Conservation (phyloP, 2,329 filamentous ascomycete genomes). For the Grosmannia serpens region DNA sequence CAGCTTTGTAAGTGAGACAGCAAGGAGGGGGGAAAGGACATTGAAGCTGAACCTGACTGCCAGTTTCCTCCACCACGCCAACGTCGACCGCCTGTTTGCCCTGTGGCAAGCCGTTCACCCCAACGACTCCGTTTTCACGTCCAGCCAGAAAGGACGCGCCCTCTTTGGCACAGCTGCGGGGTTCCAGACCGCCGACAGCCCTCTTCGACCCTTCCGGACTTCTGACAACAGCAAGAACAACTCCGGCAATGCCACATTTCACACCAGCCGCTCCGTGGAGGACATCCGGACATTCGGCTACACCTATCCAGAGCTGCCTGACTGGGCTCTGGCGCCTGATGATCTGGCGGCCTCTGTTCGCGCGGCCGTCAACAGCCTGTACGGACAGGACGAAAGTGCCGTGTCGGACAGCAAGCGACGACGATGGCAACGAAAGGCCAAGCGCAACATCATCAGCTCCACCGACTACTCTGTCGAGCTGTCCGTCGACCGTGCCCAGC, state of each 20-base stretch:
- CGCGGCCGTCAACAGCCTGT: conserved; percentile 46
- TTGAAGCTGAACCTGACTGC: not conserved
- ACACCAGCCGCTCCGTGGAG: conserved; percentile 27
- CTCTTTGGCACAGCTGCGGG: conserved; percentile 29
- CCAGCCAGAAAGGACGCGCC: conserved; percentile 15
- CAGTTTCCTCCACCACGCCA: conserved; percentile 30
- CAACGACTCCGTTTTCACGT: conserved; percentile 21
- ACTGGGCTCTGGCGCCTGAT: conserved; percentile 40
- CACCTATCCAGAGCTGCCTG: conserved; percentile 27
- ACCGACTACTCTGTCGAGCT: conserved; percentile 25
- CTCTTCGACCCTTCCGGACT: conserved; percentile 38
- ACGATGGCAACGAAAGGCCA: not conserved
- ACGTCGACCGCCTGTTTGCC: conserved; percentile 49
- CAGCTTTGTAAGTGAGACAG: conserved; percentile 29
- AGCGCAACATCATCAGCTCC: not conserved
- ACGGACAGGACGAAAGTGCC: conserved; percentile 14
- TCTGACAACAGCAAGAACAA: conserved; percentile 16
- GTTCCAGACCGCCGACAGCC: conserved; percentile 30
- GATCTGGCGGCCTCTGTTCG: conserved; percentile 51
- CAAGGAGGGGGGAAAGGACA: not conserved
- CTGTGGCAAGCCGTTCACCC: conserved; percentile 32
- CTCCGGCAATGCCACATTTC: conserved; percentile 19
- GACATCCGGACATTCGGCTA: conserved; percentile 25
- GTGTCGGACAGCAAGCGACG: not conserved
- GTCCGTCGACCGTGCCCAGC: conserved; percentile 23